Evolutionary conservation across 164 flowering plant species (phyloP).

Genomic region (Berberis vulgaris): DNA sequence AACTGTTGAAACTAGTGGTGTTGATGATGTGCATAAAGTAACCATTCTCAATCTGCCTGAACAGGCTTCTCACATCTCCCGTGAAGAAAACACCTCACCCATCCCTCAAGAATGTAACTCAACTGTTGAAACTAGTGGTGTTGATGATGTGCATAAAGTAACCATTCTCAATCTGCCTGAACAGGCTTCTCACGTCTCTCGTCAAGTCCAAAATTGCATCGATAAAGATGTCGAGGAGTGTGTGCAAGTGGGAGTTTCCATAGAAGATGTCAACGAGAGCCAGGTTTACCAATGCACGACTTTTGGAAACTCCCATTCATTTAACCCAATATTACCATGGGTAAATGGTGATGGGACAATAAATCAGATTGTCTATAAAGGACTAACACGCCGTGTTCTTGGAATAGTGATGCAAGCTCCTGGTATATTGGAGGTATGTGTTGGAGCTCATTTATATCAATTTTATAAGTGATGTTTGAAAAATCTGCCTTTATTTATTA

Average conservation of each 20-base stretch:
- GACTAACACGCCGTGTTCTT: constrained; percentile 67
- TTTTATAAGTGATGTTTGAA: not conserved
- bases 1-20: constrained; percentile 10
- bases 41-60: constrained; percentile 61
- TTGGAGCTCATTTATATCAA: not conserved
- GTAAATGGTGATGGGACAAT: constrained; percentile 85
- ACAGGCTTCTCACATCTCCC: constrained; percentile 20
- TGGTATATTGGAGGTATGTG: constrained; percentile 79
- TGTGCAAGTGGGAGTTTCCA: constrained; percentile 9
- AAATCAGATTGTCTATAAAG: constrained; percentile 53
- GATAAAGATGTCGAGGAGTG: constrained; percentile 14
- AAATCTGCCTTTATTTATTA: not conserved
- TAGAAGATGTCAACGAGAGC: constrained; percentile 9
- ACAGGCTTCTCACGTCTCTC: constrained; percentile 20
- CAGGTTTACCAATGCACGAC: constrained; percentile 10
- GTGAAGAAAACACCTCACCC: constrained; percentile 5
- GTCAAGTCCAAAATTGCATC: constrained; percentile 11
- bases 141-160: constrained; percentile 49
- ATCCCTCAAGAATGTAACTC: constrained; percentile 15
- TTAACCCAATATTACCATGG: constrained; percentile 83
- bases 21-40: constrained; percentile 49
- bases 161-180: constrained; percentile 61
- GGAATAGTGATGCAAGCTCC: constrained; percentile 93
- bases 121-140: constrained; percentile 10
- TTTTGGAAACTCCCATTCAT: constrained; percentile 18